Conservation (phyloP, 2,329 filamentous ascomycete genomes). For the Fulvia fulva region DNA sequence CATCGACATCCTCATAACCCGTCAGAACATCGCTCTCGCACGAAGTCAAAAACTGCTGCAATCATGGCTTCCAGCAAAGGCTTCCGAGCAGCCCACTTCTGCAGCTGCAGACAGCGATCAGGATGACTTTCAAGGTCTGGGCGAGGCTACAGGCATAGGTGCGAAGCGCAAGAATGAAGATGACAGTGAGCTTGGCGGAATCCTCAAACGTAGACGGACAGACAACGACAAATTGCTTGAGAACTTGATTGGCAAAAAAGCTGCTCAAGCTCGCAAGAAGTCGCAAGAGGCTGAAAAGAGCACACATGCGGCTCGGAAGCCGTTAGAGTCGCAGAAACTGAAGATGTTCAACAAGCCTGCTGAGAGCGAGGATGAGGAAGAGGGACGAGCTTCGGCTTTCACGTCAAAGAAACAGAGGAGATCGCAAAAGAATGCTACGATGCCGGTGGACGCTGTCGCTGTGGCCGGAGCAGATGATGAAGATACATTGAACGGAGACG, state of each 20-base stretch:
- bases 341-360: constrained; percentile 21
- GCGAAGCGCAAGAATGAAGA: constrained; percentile 5
- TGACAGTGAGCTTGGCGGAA: constrained; percentile 29
- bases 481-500: constrained; percentile 9
- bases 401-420: constrained; percentile 17
- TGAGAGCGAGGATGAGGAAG: constrained; percentile 34
- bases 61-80: constrained; percentile 50
- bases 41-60: constrained; percentile 52
- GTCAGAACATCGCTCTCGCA: constrained; percentile 50
- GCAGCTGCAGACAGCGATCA: constrained; percentile 46
- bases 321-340: background rate
- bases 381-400: constrained; percentile 24
- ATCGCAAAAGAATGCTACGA: constrained; percentile 1
- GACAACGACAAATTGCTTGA: constrained; percentile 43
- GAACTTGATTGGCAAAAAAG: constrained; percentile 42
- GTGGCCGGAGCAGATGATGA: constrained; percentile 4
- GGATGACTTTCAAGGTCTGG: constrained; percentile 45
- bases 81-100: constrained; percentile 17
- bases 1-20: constrained; percentile 52
- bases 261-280: constrained; percentile 31
- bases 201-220: constrained; percentile 34
- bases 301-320: constrained; percentile 9
- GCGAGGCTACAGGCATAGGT: constrained; percentile 16
- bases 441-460: constrained; percentile 7
- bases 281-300: constrained; percentile 15